Conservation (phyloP, 2,329 filamentous ascomycete species). For the Eutypa lata region DNA sequence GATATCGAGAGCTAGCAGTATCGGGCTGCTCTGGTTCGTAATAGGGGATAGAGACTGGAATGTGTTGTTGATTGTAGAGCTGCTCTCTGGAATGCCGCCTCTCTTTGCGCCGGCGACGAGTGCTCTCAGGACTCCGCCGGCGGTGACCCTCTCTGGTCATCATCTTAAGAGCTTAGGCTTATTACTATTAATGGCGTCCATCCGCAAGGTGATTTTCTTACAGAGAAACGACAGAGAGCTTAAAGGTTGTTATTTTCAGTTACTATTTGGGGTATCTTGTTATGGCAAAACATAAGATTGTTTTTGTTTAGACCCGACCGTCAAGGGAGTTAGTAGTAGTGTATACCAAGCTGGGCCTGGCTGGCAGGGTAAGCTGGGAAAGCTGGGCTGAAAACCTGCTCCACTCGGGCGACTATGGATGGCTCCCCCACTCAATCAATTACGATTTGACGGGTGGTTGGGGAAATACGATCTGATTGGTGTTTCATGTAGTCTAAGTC, state of each 20-base stretch:
- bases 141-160: conserved; percentile 49
- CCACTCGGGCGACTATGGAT: not conserved
- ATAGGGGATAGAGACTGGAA: conserved; percentile 16
- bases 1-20: conserved; percentile 16
- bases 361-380: too few relatives aligned
- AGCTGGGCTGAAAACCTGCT: not conserved
- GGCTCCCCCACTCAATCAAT: not conserved
- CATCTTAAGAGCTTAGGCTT: conserved; percentile 36
- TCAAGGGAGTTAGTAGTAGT: not conserved
- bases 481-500: too few relatives aligned
- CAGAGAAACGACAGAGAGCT: conserved; percentile 2
- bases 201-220: conserved; percentile 16
- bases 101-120: conserved; percentile 48
- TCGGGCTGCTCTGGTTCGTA: conserved; percentile 17
- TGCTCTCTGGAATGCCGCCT: conserved; percentile 40
- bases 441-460: not conserved
- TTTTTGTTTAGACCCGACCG: conserved; percentile 9
- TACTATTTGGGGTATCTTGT: too few relatives aligned
- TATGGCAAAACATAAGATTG: not conserved
- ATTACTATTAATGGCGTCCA: conserved; percentile 16
- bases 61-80: conserved; percentile 22
- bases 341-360: too few relatives aligned
- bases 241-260: conserved; percentile 8
- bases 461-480: too few relatives aligned
- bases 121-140: conserved; percentile 54